These are phyloP conservation scores for Colletotrichum lentis DNA, from an alignment of 2,329 filamentous ascomycete genomes.

Conservation along the genomic window DNA sequence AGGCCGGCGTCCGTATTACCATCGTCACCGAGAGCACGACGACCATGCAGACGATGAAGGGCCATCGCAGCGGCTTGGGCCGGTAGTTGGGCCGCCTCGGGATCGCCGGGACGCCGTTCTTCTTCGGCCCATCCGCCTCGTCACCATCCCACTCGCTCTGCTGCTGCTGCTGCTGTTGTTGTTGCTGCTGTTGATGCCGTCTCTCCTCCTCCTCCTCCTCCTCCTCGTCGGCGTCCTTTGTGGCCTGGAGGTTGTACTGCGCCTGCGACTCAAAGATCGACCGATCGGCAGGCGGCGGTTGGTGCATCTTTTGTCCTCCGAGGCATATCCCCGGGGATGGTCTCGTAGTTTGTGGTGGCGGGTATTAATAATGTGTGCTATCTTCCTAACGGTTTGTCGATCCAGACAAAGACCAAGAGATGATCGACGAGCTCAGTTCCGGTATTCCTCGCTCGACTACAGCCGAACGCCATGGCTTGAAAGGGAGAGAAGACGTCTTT, in stretches of 20 bases:
- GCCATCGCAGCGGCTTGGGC: conserved; percentile 47
- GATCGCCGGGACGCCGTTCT: background rate
- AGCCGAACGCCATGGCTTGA: background rate
- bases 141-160: conserved; percentile 17
- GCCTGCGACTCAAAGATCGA: conserved; percentile 44
- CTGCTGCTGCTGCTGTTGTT: background rate
- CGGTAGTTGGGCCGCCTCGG: conserved; percentile 43
- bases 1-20: conserved; percentile 40
- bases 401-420: background rate
- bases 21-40: conserved; percentile 41
- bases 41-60: conserved; percentile 44
- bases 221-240: conserved; percentile 42
- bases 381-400: background rate
- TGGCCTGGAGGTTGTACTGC: conserved; percentile 46
- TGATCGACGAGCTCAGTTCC: too few species aligned
- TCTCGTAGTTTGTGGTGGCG: background rate
- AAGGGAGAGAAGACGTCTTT: background rate
- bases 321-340: background rate
- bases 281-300: conserved; percentile 31
- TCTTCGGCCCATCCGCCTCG: background rate
- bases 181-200: too few species aligned
- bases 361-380: background rate
- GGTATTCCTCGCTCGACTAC: background rate
- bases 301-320: conserved; percentile 21
- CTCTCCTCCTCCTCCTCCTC: too few species aligned